Percentiles rank a stretch among this genome's conserved stretches.
These are phyloP conservation scores for Xylariaceae sp. DNA, from an alignment of 2,329 filamentous ascomycete genomes.

Conservation along the genomic window DNA sequence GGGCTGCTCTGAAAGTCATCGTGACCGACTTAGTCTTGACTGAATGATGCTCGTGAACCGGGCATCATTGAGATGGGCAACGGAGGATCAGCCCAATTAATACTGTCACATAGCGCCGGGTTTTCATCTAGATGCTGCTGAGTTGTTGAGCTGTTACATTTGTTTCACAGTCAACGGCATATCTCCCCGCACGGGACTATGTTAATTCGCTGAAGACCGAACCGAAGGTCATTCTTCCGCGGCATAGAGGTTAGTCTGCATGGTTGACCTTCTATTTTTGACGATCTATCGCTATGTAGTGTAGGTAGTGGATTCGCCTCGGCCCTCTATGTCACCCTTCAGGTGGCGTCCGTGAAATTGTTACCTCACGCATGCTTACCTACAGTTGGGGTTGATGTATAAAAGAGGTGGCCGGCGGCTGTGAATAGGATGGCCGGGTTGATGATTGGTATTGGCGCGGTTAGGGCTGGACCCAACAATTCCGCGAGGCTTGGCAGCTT, in stretches of 20 bases:
- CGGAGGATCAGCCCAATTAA: not conserved
- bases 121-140: too few species aligned
- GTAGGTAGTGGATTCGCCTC: not conserved
- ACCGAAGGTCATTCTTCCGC: slow-evolving; percentile 1
- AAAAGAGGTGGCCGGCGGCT: not conserved
- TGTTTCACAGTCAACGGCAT: not conserved
- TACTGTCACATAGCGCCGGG: not conserved
- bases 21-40: not conserved
- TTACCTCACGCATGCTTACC: not conserved
- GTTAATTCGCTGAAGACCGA: slow-evolving; percentile 1
- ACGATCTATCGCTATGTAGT: not conserved
- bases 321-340: not conserved
- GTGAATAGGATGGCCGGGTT: not conserved
- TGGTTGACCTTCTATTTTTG: slow-evolving; percentile 6
- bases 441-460: not conserved
- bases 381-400: not conserved
- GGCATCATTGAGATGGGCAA: not conserved
- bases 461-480: not conserved
- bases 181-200: not conserved
- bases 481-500: not conserved
- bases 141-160: too few species aligned
- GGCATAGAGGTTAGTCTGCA: not conserved
- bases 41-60: not conserved
- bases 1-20: slow-evolving; percentile 2
- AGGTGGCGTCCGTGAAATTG: not conserved